These are phyloP conservation scores for Penicillium ucsense DNA, from an alignment of 495 filamentous ascomycete genomes.

Conservation along the genomic window DNA sequence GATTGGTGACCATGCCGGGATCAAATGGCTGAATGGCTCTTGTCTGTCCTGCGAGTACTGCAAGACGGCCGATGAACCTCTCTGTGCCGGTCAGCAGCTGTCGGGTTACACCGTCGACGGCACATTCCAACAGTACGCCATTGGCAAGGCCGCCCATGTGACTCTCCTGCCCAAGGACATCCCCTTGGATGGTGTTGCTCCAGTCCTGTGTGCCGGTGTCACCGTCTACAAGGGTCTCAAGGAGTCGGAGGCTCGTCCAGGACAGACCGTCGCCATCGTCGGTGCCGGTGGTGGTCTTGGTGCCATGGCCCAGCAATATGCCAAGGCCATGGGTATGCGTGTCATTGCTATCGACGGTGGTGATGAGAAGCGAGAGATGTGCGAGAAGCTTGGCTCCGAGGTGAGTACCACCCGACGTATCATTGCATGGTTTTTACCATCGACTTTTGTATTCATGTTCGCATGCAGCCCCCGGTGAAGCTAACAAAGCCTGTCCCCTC, in stretches of 20 bases:
- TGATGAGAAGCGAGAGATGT: slow-evolving; percentile 65
- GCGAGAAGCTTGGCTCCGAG: slow-evolving; percentile 52
- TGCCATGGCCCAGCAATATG: slow-evolving; percentile 73
- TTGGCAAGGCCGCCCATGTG: slow-evolving; percentile 73
- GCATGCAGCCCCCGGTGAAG: no score
- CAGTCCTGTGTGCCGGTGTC: slow-evolving; percentile 77
- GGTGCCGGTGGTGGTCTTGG: slow-evolving; percentile 89
- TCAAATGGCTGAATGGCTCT: slow-evolving; percentile 78
- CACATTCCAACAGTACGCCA: slow-evolving; percentile 79
- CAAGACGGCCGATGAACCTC: slow-evolving; percentile 55
- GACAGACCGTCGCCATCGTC: slow-evolving; percentile 77
- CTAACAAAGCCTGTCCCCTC: no score
- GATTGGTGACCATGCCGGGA: slow-evolving; percentile 64
- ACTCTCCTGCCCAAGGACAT: slow-evolving; percentile 63
- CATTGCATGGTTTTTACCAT: neutral
- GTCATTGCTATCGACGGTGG: slow-evolving; percentile 71
- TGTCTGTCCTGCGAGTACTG: slow-evolving; percentile 68
- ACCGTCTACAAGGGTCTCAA: slow-evolving; percentile 90
- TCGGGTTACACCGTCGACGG: slow-evolving; percentile 76
- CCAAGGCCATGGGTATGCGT: slow-evolving; percentile 77
- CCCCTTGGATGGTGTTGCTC: slow-evolving; percentile 63
- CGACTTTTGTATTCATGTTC: neutral
- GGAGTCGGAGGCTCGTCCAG: slow-evolving; percentile 64
- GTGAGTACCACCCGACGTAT: slow-evolving; percentile 2
- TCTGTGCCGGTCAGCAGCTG: slow-evolving; percentile 54